Evolutionary conservation across 768 basidiomycete species (phyloP).

Genomic region (Russula dissimulans): DNA sequence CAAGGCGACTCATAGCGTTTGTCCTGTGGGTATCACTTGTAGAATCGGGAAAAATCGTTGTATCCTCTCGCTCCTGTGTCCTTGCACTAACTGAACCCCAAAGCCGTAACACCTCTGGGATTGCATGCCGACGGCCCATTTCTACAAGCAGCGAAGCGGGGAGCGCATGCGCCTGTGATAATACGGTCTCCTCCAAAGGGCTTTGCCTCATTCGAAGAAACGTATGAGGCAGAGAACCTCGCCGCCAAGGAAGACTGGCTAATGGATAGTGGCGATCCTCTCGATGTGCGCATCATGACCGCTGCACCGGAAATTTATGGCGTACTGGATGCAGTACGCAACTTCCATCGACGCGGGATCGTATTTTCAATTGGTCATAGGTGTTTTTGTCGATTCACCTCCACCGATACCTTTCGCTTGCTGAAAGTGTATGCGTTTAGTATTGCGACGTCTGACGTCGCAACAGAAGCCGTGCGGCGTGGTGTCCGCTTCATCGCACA

Average conservation of each 20-base stretch:
- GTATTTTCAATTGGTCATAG: slow-evolving; percentile 83
- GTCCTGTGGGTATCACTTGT: not conserved
- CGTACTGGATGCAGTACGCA: slow-evolving; percentile 59
- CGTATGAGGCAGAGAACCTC: slow-evolving; percentile 63
- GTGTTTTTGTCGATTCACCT: slow-evolving; percentile 29
- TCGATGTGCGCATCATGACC: slow-evolving; percentile 73
- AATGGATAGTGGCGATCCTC: slow-evolving; percentile 33
- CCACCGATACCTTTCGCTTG: not conserved
- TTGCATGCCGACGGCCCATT: slow-evolving; percentile 93
- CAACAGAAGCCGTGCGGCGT: slow-evolving; percentile 56
- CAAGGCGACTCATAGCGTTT: slow-evolving; percentile 45
- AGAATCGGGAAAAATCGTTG: slow-evolving; percentile 73
- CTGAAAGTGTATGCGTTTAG: slow-evolving; percentile 30
- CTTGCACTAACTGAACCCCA: slow-evolving; percentile 43
- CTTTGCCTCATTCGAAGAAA: slow-evolving; percentile 56
- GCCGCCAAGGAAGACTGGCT: slow-evolving; percentile 59
- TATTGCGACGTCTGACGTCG: slow-evolving; percentile 64
- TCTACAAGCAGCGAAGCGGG: slow-evolving; percentile 71
- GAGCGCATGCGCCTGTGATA: slow-evolving; percentile 67
- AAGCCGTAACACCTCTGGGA: slow-evolving; percentile 67
- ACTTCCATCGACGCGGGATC: slow-evolving; percentile 55
- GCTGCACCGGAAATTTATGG: slow-evolving; percentile 82
- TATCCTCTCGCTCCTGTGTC: slow-evolving; percentile 64
- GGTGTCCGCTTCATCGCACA: slow-evolving; percentile 87
- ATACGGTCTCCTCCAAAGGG: slow-evolving; percentile 56